Percentiles rank a stretch among this genome's conserved stretches.
phyloP scores from a whole-genome alignment of 1,284 basidiomycete genomes.

The Naganishia cerealis region DNA sequence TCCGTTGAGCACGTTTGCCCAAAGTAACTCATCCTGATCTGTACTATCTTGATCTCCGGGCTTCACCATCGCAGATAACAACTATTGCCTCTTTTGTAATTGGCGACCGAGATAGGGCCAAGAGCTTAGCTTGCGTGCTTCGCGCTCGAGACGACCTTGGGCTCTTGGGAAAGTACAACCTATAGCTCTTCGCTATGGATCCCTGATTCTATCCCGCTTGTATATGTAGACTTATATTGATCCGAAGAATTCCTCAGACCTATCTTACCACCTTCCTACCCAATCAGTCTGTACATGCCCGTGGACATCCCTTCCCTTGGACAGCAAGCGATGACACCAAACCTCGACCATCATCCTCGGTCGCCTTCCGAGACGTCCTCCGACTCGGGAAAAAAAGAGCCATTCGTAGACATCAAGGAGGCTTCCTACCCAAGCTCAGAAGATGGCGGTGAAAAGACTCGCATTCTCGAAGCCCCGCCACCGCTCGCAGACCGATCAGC shows the following conservation, averaged over 20 bases:
- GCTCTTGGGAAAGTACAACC: not conserved
- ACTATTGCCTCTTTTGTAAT: not conserved
- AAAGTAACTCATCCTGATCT: not conserved
- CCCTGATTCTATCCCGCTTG: not conserved
- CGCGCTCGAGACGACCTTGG: not conserved
- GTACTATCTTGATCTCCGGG: not conserved
- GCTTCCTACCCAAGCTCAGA: slow-evolving; percentile 2
- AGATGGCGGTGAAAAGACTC: slow-evolving; percentile 4
- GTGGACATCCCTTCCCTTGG: not conserved
- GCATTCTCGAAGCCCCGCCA: not conserved
- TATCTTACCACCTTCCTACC: not conserved
- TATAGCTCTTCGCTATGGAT: not conserved
- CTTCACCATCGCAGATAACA: not conserved
- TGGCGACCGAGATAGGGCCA: slow-evolving; percentile 1
- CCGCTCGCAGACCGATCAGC: slow-evolving; percentile 25
- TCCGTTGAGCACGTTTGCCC: not conserved
- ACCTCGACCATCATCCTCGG: not conserved
- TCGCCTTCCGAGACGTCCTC: slow-evolving; percentile 18
- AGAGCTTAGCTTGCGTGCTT: not conserved
- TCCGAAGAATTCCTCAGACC: not conserved
- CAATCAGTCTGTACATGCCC: not conserved
- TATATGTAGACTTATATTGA: not conserved
- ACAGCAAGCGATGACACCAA: slow-evolving; percentile 1
- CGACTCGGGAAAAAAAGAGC: slow-evolving; percentile 4
- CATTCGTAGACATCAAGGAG: slow-evolving; percentile 6